Evolutionary conservation across 2,329 filamentous ascomycete species (phyloP), one percentile per base, ranked within the genome.

Genomic region (Colletotrichum sp.): DNA sequence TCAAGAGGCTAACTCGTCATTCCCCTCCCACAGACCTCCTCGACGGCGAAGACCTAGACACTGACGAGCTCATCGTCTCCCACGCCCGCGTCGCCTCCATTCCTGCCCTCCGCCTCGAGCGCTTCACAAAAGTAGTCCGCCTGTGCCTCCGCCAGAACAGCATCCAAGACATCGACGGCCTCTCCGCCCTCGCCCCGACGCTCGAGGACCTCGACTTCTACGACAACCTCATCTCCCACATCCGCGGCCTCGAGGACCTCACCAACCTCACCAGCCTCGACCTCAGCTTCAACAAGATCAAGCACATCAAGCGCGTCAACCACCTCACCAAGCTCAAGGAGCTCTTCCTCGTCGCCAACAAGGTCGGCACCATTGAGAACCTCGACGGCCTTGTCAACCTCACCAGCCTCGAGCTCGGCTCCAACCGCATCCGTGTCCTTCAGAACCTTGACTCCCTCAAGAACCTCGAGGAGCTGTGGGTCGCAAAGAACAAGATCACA

Each of bases 201-300:
- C 87, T 99, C 55, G 87, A 91, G 80, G 97, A 99, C 76, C 90
- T 99, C 66, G 97, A 99, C 81, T 90, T 99, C 75, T 99, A 99
- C 87, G 97, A 99, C 86, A 99, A 99, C 85, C 90, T 98, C 22
- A 96, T 99, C 80, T 91, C 93, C 13, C 96, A 98, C 84, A 92
- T 98, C 84, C 93, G 93, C 78, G 95, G 95, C 34, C 90, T 99
- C 61, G 96, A 98, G 70, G 88, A 92, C 61, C 91, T 98, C 73
- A 91, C 89, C 15, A 89, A 94, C 76, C 90, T 99, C 70, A 95
- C 91, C 8, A 94, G 88, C 72, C 91, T 99, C 70, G 97, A 99
- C 83, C 89, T 99, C 67, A 97, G 95, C 84, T 99, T 98, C 91
- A 99, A 99, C 89, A 98, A 98, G 88, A 96, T 99, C 87, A 98